Conservation (phyloP, 352 stramenopile genomes). For the Phytophthora hybrid region DNA sequence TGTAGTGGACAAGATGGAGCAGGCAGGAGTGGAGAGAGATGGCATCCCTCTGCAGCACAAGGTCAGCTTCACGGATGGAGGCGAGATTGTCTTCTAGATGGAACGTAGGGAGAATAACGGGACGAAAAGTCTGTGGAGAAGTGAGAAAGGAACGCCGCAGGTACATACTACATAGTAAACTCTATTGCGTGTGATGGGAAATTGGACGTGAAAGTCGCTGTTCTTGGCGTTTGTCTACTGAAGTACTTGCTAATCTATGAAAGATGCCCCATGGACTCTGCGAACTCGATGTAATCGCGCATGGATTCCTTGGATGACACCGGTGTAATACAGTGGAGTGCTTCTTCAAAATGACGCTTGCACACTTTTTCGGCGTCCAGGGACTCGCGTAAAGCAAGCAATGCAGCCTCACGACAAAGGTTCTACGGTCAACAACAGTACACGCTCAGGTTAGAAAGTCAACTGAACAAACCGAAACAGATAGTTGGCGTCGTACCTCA, state of each 20-base stretch:
- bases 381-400: slow-evolving; percentile 77
- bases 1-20: slow-evolving; percentile 87
- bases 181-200: slow-evolving; percentile 23
- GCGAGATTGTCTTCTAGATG: slow-evolving; percentile 65
- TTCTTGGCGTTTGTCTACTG: background rate
- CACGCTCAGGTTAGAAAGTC: background rate
- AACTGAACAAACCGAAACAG: background rate
- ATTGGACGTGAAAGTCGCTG: background rate
- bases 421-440: slow-evolving; percentile 57
- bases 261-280: slow-evolving; percentile 62
- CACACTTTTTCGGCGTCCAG: slow-evolving; percentile 59
- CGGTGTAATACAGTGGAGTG: slow-evolving; percentile 57
- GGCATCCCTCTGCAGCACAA: slow-evolving; percentile 78
- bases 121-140: background rate
- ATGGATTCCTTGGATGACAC: slow-evolving; percentile 68
- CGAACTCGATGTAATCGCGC: slow-evolving; percentile 68
- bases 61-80: slow-evolving; percentile 76
- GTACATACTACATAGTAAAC: background rate
- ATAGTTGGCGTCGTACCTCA: slow-evolving; percentile 58
- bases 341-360: slow-evolving; percentile 70
- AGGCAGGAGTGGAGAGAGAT: slow-evolving; percentile 65
- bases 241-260: slow-evolving; percentile 30
- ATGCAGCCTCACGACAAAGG: slow-evolving; percentile 85
- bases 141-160: background rate
- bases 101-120: background rate